A percentile compares a stretch with the other conserved stretches of the same genome.
phyloP scores from a whole-genome alignment of 257 asterid genomes.

The Rubia yunnanensis region DNA sequence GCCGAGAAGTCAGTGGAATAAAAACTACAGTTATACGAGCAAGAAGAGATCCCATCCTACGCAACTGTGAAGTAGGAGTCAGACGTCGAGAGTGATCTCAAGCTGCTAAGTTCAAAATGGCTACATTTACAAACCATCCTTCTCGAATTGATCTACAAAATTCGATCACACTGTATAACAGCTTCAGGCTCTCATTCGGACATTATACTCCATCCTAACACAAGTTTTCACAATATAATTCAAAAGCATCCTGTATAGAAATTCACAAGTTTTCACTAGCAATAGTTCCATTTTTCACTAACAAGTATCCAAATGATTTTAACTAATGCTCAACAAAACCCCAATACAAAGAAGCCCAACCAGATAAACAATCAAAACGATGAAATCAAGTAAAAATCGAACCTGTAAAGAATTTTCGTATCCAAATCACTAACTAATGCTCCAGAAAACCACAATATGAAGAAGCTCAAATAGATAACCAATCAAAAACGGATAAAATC shows the following conservation, averaged over 20 bases:
- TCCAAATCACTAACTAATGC: background rate
- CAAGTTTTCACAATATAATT: too few relatives aligned
- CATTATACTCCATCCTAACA: background rate
- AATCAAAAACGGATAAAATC: background rate
- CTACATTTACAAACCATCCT: background rate
- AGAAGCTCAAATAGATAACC: background rate
- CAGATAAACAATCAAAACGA: too few relatives aligned
- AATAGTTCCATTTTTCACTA: background rate
- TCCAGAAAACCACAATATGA: background rate
- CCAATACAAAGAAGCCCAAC: background rate
- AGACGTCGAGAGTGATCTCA: background rate
- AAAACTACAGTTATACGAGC: background rate
- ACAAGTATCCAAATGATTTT: background rate
- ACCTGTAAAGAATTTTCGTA: conserved; percentile 86
- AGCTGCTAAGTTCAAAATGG: background rate
- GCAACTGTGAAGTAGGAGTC: background rate
- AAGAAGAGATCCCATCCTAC: background rate
- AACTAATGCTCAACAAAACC: background rate
- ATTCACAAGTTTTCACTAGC: background rate
- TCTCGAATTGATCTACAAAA: background rate
- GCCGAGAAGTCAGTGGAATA: background rate
- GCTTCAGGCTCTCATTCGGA: background rate
- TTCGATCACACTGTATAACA: background rate
- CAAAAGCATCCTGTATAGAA: background rate
- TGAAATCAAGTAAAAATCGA: too few relatives aligned